These are phyloP conservation scores for Podaxis sp. DNA, from an alignment of 768 basidiomycete species.

Conservation along the genomic window DNA sequence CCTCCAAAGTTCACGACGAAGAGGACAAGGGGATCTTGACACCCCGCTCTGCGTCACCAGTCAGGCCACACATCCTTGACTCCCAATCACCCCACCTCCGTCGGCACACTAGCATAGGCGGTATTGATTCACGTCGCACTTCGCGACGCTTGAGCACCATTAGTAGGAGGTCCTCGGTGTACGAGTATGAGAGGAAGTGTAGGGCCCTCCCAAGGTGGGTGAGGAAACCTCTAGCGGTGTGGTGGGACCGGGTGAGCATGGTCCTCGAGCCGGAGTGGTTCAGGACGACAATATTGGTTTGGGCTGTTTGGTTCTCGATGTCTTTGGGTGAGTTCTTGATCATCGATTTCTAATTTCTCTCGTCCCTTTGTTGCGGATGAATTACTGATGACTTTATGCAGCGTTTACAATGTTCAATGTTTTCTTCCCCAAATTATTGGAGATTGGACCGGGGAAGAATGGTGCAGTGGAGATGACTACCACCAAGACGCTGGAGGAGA, in stretches of 20 bases:
- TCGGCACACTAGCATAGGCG: neutral
- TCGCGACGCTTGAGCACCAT: constrained; percentile 21
- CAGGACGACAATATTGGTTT: constrained; percentile 74
- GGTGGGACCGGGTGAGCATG: constrained; percentile 66
- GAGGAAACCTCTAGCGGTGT: constrained; percentile 60
- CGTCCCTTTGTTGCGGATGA: neutral
- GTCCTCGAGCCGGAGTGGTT: constrained; percentile 78
- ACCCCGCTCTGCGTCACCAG: neutral
- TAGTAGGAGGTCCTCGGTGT: constrained; percentile 40
- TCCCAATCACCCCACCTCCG: neutral
- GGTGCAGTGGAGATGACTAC: constrained; percentile 19
- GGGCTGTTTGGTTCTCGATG: constrained; percentile 77
- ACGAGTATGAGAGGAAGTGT: constrained; percentile 41
- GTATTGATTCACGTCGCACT: neutral
- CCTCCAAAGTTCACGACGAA: neutral
- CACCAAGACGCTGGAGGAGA: constrained; percentile 52
- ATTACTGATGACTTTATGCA: constrained; percentile 24
- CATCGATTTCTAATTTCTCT: neutral
- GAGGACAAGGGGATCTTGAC: neutral
- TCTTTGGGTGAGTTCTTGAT: constrained; percentile 57
- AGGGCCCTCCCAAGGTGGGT: constrained; percentile 53
- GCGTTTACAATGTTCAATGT: constrained; percentile 94
- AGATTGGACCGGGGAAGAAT: constrained; percentile 43
- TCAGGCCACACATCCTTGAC: neutral
- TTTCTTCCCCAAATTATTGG: constrained; percentile 83